These are phyloP conservation scores for Climacium dendroides DNA, from an alignment of 225 moss, liverwort and hornwort genomes.

Conservation along the genomic window DNA sequence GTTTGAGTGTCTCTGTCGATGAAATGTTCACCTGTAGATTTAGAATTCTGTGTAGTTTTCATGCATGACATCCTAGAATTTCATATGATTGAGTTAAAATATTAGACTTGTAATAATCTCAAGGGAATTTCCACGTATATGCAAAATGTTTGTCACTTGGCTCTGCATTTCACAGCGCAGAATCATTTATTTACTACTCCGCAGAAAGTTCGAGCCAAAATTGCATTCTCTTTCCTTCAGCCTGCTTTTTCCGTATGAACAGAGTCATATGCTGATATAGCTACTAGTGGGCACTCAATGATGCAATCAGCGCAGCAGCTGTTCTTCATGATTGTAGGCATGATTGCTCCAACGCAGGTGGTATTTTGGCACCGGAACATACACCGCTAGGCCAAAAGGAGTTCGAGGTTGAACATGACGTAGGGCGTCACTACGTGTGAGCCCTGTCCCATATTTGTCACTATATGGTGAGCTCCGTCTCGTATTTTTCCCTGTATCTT, in stretches of 20 bases:
- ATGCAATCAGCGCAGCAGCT: background rate
- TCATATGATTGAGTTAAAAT: background rate
- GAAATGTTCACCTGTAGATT: background rate
- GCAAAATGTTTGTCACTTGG: background rate
- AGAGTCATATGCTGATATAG: background rate
- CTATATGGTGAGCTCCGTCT: background rate
- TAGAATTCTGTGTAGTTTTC: background rate
- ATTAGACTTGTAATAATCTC: background rate
- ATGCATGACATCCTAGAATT: background rate
- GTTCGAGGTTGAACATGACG: background rate
- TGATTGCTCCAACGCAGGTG: background rate
- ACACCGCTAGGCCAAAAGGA: background rate
- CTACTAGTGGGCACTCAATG: background rate
- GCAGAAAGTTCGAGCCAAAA: background rate
- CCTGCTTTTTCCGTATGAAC: background rate
- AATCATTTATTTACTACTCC: background rate
- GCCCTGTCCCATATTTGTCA: background rate
- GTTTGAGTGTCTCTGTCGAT: background rate
- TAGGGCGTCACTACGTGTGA: background rate
- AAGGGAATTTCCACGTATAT: no score
- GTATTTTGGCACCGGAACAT: background rate
- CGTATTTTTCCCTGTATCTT: background rate
- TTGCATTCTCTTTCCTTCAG: background rate
- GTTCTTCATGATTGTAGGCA: background rate
- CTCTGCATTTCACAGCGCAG: background rate